phyloP scores from a whole-genome alignment of 176 grass and related monocot genomes.

The Areca catechu region DNA sequence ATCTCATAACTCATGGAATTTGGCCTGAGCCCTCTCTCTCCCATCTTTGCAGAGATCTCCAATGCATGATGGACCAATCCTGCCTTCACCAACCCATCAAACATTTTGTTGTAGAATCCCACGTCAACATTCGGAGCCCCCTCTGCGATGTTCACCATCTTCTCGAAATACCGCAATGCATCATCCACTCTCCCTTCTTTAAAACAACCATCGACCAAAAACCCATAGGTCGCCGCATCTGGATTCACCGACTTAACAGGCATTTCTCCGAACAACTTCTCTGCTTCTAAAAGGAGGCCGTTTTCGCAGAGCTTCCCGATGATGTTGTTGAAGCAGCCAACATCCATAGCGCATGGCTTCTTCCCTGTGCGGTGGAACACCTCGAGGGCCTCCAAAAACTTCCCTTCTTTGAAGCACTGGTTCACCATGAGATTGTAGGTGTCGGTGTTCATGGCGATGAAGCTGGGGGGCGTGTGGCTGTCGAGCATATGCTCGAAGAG shows the following conservation, averaged over 20 bases:
- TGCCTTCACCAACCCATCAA: conserved; percentile 7
- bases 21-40: not conserved
- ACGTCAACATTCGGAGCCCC: not conserved
- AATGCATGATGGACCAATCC: not conserved
- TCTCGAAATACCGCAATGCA: conserved; percentile 33
- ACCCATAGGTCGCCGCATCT: conserved; percentile 36
- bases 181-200: conserved; percentile 38
- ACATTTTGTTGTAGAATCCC: conserved; percentile 2
- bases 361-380: conserved; percentile 33
- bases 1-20: not conserved
- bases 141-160: conserved; percentile 1
- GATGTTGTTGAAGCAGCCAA: conserved; percentile 61
- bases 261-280: conserved; percentile 51
- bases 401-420: conserved; percentile 51
- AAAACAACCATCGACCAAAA: conserved; percentile 39
- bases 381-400: conserved; percentile 42
- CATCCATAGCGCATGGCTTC: conserved; percentile 44
- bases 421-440: conserved; percentile 61
- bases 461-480: conserved; percentile 44
- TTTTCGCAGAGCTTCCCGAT: conserved; percentile 52
- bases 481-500: conserved; percentile 46
- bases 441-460: conserved; percentile 38
- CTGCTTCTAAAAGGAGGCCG: conserved; percentile 35
- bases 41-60: conserved; percentile 5
- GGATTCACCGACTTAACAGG: conserved; percentile 39